These are phyloP conservation scores for Colletotrichum sp. DNA, from an alignment of 2,329 filamentous ascomycete species.

Conservation along the genomic window DNA sequence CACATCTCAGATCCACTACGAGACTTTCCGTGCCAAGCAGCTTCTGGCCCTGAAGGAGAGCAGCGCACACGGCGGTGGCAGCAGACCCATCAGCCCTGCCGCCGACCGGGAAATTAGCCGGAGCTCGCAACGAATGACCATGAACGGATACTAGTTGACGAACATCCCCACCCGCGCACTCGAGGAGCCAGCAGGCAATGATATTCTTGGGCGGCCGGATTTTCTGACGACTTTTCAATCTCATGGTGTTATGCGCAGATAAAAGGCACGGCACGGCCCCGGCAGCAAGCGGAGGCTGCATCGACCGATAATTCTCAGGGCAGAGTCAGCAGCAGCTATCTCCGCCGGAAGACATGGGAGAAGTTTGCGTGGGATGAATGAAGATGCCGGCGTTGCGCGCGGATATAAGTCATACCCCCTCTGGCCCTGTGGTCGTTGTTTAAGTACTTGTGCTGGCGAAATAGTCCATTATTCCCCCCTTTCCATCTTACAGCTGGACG, in stretches of 20 bases:
- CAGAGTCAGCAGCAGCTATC: not conserved
- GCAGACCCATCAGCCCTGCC: slow-evolving; percentile 92
- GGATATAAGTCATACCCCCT: slow-evolving; percentile 16
- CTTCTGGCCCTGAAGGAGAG: slow-evolving; percentile 97
- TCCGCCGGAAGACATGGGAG: not conserved
- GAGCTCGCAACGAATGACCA: slow-evolving; percentile 95
- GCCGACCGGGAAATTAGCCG: slow-evolving; percentile 96
- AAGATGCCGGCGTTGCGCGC: slow-evolving; percentile 10
- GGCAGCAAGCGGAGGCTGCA: slow-evolving; percentile 6
- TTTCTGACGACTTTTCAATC: slow-evolving; percentile 21
- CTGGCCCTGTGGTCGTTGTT: slow-evolving; percentile 11
- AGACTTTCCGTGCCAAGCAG: slow-evolving; percentile 99
- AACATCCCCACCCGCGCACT: slow-evolving; percentile 1
- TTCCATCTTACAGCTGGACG: slow-evolving; percentile 42
- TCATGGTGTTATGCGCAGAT: slow-evolving; percentile 22
- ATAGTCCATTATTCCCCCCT: slow-evolving; percentile 22
- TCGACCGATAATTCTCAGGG: not conserved
- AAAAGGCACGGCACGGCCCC: slow-evolving; percentile 16
- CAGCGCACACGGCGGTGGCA: slow-evolving; percentile 81
- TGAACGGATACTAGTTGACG: slow-evolving; percentile 89
- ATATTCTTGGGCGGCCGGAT: slow-evolving; percentile 12
- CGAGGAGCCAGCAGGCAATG: slow-evolving; percentile 16
- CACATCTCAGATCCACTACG: slow-evolving; percentile 99
- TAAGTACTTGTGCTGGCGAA: slow-evolving; percentile 16
- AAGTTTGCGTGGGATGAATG: not conserved